Evolutionary conservation across 2,329 filamentous ascomycete genomes (phyloP).

Genomic region (Zymoseptoria ardabiliae): DNA sequence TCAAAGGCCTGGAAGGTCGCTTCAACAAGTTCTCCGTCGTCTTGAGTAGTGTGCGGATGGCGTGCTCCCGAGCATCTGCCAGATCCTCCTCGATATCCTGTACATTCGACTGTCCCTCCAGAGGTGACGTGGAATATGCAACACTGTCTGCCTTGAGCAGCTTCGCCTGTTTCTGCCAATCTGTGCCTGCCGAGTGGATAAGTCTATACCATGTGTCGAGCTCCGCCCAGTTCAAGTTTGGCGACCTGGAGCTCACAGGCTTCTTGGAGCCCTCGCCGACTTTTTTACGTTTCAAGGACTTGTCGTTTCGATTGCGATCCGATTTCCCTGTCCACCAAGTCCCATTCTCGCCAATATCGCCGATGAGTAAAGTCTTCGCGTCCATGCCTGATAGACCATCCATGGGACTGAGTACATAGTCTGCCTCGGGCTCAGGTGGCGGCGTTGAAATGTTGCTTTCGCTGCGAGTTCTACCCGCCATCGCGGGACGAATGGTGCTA

Average conservation of each 20-base stretch:
- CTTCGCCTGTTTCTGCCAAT: conserved; percentile 57
- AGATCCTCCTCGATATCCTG: conserved; percentile 47
- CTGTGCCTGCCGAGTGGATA: conserved; percentile 59
- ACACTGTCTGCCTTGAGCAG: conserved; percentile 18
- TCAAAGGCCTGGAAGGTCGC: conserved; percentile 64
- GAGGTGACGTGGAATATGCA: conserved; percentile 30
- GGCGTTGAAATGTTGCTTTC: conserved; percentile 36
- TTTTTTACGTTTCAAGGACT: conserved; percentile 23
- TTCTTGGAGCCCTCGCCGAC: conserved; percentile 22
- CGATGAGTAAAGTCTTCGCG: conserved; percentile 65
- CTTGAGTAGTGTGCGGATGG: conserved; percentile 65
- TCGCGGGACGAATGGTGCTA: conserved; percentile 42
- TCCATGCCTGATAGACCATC: conserved; percentile 56
- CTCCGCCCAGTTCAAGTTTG: conserved; percentile 67
- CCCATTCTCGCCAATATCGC: conserved; percentile 72
- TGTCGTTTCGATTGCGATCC: conserved; percentile 26
- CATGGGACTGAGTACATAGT: conserved; percentile 29
- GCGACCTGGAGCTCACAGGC: conserved; percentile 52
- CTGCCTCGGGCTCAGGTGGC: conserved; percentile 26
- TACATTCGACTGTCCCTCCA: conserved; percentile 40
- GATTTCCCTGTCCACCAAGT: conserved; percentile 68
- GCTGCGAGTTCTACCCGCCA: conserved; percentile 35
- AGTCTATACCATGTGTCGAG: conserved; percentile 67
- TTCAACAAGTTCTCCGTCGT: conserved; percentile 73
- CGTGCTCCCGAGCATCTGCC: conserved; percentile 58